These are phyloP conservation scores for Acacia confusa DNA, from an alignment of 306 rosid species.

Conservation along the genomic window DNA sequence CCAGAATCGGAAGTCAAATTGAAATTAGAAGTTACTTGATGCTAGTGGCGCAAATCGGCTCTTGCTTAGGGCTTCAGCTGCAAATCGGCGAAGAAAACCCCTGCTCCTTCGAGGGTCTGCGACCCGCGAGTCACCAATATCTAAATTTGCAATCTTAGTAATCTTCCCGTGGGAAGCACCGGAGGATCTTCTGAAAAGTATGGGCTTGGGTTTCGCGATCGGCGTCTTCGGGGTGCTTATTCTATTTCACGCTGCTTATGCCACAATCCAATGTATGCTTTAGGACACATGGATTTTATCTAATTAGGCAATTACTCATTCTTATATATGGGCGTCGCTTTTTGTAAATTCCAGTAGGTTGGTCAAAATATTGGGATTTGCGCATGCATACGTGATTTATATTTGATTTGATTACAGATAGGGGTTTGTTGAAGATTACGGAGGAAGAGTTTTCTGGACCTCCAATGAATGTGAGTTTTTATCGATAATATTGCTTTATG, in stretches of 20 bases:
- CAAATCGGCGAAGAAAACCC: not conserved
- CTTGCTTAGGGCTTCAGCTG: not conserved
- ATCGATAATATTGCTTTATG: not conserved
- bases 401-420: constrained; percentile 55
- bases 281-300: not conserved
- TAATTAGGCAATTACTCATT: not conserved
- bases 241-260: constrained; percentile 65
- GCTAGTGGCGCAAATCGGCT: not conserved
- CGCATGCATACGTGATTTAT: constrained; percentile 15
- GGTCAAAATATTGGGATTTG: not conserved
- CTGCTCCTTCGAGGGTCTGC: not conserved
- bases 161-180: constrained; percentile 26
- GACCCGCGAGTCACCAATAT: not conserved
- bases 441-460: constrained; percentile 90
- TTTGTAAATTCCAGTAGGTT: not conserved
- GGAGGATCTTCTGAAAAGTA: constrained; percentile 27
- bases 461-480: constrained; percentile 58
- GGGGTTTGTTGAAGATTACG: constrained; percentile 78
- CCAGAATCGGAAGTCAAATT: not conserved
- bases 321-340: not conserved
- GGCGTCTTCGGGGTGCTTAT: constrained; percentile 57
- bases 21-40: not conserved
- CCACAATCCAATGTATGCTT: constrained; percentile 58
- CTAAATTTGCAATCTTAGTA: constrained; percentile 13
- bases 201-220: constrained; percentile 48